These are phyloP conservation scores for Suillus fuscotomentosus DNA, from an alignment of 768 basidiomycete species.

Conservation along the genomic window DNA sequence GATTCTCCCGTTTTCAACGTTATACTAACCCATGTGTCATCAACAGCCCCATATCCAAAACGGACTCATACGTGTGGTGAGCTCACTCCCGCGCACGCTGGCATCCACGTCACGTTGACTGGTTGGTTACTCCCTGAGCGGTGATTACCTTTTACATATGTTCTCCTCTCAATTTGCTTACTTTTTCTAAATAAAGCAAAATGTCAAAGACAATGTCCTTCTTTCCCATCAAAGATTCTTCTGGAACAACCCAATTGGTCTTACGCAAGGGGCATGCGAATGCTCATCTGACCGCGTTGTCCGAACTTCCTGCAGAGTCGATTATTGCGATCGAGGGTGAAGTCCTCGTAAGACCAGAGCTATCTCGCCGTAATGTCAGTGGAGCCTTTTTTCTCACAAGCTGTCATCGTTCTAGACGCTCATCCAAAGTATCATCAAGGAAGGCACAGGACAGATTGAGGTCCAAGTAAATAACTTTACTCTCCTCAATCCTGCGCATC, in stretches of 20 bases:
- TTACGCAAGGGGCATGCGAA: conserved; percentile 38
- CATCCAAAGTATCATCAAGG: conserved; percentile 35
- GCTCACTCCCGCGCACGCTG: conserved; percentile 51
- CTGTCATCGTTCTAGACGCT: conserved; percentile 5
- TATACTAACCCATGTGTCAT: background rate
- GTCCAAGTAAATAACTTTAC: conserved; percentile 68
- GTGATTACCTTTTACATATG: conserved; percentile 43
- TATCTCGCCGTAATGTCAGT: conserved; percentile 63
- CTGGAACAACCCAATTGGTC: conserved; percentile 78
- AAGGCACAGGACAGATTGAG: conserved; percentile 74
- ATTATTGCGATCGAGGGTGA: conserved; percentile 72
- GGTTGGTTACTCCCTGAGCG: conserved; percentile 85
- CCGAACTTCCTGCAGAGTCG: conserved; percentile 72
- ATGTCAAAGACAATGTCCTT: conserved; percentile 72
- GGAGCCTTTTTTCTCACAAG: conserved; percentile 1
- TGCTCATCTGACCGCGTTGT: conserved; percentile 43
- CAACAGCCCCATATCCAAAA: conserved; percentile 52
- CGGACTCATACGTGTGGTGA: conserved; percentile 67
- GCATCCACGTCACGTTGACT: conserved; percentile 62
- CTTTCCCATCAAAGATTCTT: conserved; percentile 80
- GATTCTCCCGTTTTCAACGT: conserved; percentile 1
- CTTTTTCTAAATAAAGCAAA: conserved; percentile 50
- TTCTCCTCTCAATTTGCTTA: conserved; percentile 36
- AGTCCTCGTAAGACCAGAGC: conserved; percentile 61
- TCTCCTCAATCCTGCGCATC: conserved; percentile 76